Evolutionary conservation across 2,329 filamentous ascomycete genomes (phyloP), one percentile per base, ranked within the genome.

Genomic region (Lizonia empirigonia): DNA sequence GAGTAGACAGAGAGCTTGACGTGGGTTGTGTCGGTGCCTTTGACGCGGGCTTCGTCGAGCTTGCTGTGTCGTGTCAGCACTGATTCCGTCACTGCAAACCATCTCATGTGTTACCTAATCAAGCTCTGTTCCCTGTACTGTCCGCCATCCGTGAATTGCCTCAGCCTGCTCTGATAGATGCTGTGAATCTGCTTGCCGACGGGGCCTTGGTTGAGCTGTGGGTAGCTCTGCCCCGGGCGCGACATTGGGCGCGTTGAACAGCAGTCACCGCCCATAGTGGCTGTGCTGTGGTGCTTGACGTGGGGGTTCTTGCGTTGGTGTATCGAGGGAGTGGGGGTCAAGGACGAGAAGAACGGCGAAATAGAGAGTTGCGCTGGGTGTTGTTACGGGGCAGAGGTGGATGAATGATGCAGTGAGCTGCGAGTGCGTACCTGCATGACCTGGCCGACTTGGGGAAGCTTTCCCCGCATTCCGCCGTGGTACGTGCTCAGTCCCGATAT

Each of bases 1-100:
- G 89, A 87, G 84, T 92, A 96, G 50, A 91, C 90, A 52, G 82
- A 90, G 50, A 99, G 85, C 76, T 91, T 88, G 67, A 97, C 85
- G 70, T 93, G 82, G 8, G 10, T 19, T 3, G 44, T 47, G 22
- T 90, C 84, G 58, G 85, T 77, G 60, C 91, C 91, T 8, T 86
- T 86, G 48, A 78, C 78, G 50, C 78, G 76, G 23, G 81, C 88
- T 73, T 93, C 87, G 65, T 85, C 82, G 72, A 91, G 83, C 79
- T 91, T 91, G 55, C 85, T 87, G 63, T 26, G 37, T 32, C 39
- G 36, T 40, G 32, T 53, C 19, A 45, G 26, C 34, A 9, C 18
- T 22, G 33, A n/a, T 36, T 13, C 13, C 29, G 10, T 37, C 23
- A 12, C 27, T 5, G 7, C 6, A 39, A 16, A 10, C 1, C 4